Base-by-base conservation (phyloP, 2,329 filamentous ascomycete genomes). In the Fusarium fracticaudum region DNA sequence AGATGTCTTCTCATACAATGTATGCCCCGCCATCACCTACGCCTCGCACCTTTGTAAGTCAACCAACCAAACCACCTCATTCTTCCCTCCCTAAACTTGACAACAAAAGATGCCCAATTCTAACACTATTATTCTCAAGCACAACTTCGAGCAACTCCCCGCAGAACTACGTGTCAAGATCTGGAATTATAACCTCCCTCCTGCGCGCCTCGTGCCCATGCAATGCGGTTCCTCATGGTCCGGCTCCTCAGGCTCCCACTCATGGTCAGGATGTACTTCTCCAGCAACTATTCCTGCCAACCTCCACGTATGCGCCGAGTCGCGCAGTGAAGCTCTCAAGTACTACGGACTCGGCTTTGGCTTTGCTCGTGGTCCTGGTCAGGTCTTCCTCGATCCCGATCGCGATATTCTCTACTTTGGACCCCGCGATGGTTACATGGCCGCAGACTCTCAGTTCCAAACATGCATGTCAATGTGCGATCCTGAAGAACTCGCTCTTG, bases 381-480 rank as follows among this genome's bases (percentile, higher is more conserved):
- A 82, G 54, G 78, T 87, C 38, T 83, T 83, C 70, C 84, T 88
- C 74, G 83, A 85, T 67, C 79, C 82, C 1, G 59, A 73, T 20
- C 75, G 74, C 57, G 86, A 88, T 67, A 81, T 86, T n/a, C 79
- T 88, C 59, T 87, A 85, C 76, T 87, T 88, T 71, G 86, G 85
- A 41, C 81, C 83, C 17, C 81, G 84, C 38, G 76, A 83, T 33
- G 85, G 85, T 59, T 84, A 82, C 78, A 85, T 85, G 82, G 84
- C 84, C 26, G 81, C 85, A 58, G 82, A 84, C 64, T 81, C 85
- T 11, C 83, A 87, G 70, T 84, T 88, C 63, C 81, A 82, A 58
- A 85, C 84, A 20, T 83, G 83, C 74, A 81, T 87, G 78, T 77
- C 82, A 59, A 80, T 87, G 75, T 84, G 83, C 71, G 80, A 81